Base-by-base conservation (phyloP, 257 asterid genomes). In the Catharanthus roseus region DNA sequence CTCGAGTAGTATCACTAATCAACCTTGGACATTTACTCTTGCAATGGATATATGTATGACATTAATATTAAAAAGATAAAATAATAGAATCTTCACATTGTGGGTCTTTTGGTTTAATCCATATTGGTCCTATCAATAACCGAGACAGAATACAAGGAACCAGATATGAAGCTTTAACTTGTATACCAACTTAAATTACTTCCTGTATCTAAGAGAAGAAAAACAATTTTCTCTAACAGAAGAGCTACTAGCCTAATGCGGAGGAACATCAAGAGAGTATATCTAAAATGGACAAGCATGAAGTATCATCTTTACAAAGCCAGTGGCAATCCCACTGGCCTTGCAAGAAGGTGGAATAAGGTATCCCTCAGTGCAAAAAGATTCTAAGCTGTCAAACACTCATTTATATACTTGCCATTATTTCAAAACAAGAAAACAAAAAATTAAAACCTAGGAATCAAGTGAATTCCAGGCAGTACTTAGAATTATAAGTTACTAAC, bases 121-220 rank as follows among this genome's bases (percentile, higher is more conserved):
- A 11, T 58, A 58, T 39, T 21, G 15, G 42, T 36, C 31, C 18
- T 29, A 29, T 58, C 29, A 28, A 58, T 58, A 29, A 58, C 65
- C 38, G 29, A 58, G 16, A 28, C 61, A 54, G 2, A 10, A 58
- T 26, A 58, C 65, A 29, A 58, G 38, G 39, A n/a, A 56, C 39
- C 11, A 2, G 65, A 10, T n/a, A 58, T 16, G 41, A 31, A 28
- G 29, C 65, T 10, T 58, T 29, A 58, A 12, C 62, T 58, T 58
- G 31, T 23, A 58, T 58, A 23, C n/a, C 18, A 16, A 58, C 65
- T 58, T 16, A 11, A 16, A 23, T 56, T 56, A 56, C 31, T 16
- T 58, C 65, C 65, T 58, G 39, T 57, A 28, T 12, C 65, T 58
- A 58, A 13, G 65, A 58, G 42, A 58, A 58, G 23, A 16, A 50